phyloP scores from a whole-genome alignment of 148 eudicot genomes.

The Fagopyrum esculentum region DNA sequence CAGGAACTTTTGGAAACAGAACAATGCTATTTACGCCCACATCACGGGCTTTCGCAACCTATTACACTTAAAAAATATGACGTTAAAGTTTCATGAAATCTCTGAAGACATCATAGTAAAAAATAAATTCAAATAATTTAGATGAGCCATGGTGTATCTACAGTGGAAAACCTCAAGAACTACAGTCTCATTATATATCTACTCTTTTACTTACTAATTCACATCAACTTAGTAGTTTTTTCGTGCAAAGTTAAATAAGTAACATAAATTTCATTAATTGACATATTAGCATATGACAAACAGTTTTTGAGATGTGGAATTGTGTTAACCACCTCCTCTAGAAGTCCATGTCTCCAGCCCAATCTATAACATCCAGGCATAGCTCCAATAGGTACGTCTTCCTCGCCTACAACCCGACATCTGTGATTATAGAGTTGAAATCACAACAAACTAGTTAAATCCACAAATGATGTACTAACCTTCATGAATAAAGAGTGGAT shows the following conservation, averaged over 20 bases:
- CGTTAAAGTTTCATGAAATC: not conserved
- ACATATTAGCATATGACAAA: not conserved
- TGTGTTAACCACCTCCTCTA: slow-evolving; percentile 61
- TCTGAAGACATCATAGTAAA: not conserved
- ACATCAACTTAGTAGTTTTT: not conserved
- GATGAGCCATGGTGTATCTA: not conserved
- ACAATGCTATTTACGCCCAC: slow-evolving; percentile 88
- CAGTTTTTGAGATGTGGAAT: not conserved
- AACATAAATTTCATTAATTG: not conserved
- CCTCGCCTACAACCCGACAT: slow-evolving; percentile 49
- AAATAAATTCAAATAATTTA: not conserved
- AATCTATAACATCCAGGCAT: slow-evolving; percentile 99
- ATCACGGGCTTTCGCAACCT: slow-evolving; percentile 91
- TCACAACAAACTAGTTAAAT: not conserved
- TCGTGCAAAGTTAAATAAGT: not conserved
- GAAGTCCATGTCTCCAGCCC: slow-evolving; percentile 96
- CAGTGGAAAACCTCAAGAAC: not conserved
- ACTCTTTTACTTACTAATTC: not conserved
- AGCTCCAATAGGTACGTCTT: slow-evolving; percentile 91
- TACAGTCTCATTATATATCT: not conserved
- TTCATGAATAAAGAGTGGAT: slow-evolving; percentile 96
- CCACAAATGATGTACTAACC: slow-evolving; percentile 33
- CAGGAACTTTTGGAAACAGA: slow-evolving; percentile 96
- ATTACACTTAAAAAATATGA: not conserved
- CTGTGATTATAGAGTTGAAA: not conserved